phyloP scores from a whole-genome alignment of 371 early-diverging fungal species.

The Mucor racemosus region DNA sequence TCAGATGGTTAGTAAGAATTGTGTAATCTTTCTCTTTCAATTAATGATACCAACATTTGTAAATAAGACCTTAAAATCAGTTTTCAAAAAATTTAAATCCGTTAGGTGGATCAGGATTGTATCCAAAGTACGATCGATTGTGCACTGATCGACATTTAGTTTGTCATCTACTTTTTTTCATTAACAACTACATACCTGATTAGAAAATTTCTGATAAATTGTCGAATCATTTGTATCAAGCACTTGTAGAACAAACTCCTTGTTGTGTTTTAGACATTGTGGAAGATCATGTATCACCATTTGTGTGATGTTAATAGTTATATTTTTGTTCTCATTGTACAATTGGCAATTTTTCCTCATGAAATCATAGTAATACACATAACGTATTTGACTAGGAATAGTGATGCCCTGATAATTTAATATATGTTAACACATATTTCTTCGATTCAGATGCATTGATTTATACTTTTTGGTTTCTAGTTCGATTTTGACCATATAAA shows the following conservation, averaged over 20 bases:
- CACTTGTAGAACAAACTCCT: constrained; percentile 12
- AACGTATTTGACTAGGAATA: constrained; percentile 70
- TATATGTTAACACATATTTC: background rate
- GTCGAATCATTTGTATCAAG: constrained; percentile 22
- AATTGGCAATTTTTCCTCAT: constrained; percentile 36
- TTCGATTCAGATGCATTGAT: background rate
- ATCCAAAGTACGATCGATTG: constrained; percentile 26
- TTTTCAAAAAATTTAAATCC: constrained; percentile 34
- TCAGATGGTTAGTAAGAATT: no score
- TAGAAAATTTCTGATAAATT: constrained; percentile 32
- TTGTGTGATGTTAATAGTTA: background rate
- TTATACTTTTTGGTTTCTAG: constrained; percentile 56
- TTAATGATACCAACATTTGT: constrained; percentile 29
- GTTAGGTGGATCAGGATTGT: constrained; percentile 34
- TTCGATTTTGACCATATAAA: constrained; percentile 60
- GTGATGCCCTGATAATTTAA: constrained; percentile 61
- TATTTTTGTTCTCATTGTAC: constrained; percentile 14
- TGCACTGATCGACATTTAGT: background rate
- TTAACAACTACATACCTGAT: constrained; percentile 19
- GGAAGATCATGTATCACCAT: constrained; percentile 23
- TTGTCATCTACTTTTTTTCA: background rate
- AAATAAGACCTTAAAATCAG: constrained; percentile 57
- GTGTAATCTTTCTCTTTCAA: background rate
- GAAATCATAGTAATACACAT: constrained; percentile 64
- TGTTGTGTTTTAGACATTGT: constrained; percentile 5